phyloP scores from a whole-genome alignment of 2,329 filamentous ascomycete genomes.

The Microdochium paspali region DNA sequence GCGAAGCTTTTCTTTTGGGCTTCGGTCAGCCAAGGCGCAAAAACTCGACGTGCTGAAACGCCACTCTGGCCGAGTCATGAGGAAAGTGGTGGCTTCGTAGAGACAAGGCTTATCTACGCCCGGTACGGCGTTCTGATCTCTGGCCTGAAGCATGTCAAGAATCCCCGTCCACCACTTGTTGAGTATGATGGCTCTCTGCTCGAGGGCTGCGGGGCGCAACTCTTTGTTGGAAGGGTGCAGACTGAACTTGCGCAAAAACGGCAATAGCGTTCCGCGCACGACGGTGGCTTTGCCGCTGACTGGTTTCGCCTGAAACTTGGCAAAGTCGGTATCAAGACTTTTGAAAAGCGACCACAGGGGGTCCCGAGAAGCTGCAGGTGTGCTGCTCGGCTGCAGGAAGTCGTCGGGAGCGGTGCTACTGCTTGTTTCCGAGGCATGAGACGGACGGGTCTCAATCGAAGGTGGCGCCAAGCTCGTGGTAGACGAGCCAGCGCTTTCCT shows the following conservation, averaged over 20 bases:
- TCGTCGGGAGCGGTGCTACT: conserved; percentile 20
- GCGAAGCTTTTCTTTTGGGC: conserved; percentile 32
- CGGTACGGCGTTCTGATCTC: conserved; percentile 56
- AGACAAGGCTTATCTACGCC: conserved; percentile 76
- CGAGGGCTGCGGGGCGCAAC: conserved; percentile 71
- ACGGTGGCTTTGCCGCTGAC: conserved; percentile 66
- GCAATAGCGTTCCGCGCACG: conserved; percentile 61
- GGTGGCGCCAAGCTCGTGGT: conserved; percentile 33
- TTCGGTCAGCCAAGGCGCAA: conserved; percentile 50
- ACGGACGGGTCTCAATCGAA: conserved; percentile 23
- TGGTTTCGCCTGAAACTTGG: conserved; percentile 60
- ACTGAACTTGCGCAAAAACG: conserved; percentile 65
- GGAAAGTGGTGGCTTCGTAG: conserved; percentile 66
- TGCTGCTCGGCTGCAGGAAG: conserved; percentile 3
- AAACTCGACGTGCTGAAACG: conserved; percentile 61
- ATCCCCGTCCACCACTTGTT: conserved; percentile 88
- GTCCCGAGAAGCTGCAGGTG: conserved; percentile 28
- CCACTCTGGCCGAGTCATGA: conserved; percentile 90
- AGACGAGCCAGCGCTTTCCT: conserved; percentile 36
- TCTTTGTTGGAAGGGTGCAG: conserved; percentile 54
- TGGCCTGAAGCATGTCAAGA: conserved; percentile 70
- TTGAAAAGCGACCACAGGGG: conserved; percentile 47
- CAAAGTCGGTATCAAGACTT: conserved; percentile 37
- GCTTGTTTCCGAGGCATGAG: conserved; percentile 20
- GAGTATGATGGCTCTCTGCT: conserved; percentile 67